Conservation (phyloP, 1,284 basidiomycete genomes). For the Tremellales sp. region DNA sequence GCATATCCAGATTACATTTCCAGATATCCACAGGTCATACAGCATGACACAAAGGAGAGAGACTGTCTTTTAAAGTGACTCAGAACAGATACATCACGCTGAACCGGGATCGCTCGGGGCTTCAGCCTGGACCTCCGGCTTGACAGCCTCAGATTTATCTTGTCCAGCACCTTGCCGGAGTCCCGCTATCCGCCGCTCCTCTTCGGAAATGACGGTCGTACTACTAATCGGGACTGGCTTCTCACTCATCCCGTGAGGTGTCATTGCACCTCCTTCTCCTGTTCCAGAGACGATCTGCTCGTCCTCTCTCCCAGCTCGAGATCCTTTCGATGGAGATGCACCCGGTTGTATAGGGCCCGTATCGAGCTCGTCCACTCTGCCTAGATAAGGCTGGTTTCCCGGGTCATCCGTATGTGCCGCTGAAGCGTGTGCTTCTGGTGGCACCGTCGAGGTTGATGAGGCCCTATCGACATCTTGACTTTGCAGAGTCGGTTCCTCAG, state of each 20-base stretch:
- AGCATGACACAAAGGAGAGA: no score
- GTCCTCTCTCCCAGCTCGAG: not conserved
- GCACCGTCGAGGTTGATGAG: not conserved
- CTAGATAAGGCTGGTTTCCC: conserved; percentile 42
- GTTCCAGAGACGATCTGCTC: conserved; percentile 17
- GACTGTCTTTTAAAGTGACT: no score
- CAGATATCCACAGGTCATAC: no score
- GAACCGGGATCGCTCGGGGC: no score
- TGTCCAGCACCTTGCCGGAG: no score
- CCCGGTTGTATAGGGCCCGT: conserved; percentile 37
- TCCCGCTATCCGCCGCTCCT: conserved; percentile 32
- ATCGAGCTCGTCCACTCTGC: conserved; percentile 49
- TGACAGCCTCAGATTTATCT: no score
- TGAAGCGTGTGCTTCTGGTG: not conserved
- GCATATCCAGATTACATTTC: no score
- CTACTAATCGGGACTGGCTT: conserved; percentile 41
- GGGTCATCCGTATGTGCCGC: conserved; percentile 17
- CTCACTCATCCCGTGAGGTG: conserved; percentile 46
- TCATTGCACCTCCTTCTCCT: conserved; percentile 43
- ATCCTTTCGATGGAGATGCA: not conserved
- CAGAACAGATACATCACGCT: no score
- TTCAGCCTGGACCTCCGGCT: no score
- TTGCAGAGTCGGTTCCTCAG: conserved; percentile 18
- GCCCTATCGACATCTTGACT: not conserved
- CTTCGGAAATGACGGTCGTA: conserved; percentile 34